Evolutionary conservation across 1,284 basidiomycete species (phyloP), one percentile per base, ranked within the genome.

Genomic region (Peniophora sp.): DNA sequence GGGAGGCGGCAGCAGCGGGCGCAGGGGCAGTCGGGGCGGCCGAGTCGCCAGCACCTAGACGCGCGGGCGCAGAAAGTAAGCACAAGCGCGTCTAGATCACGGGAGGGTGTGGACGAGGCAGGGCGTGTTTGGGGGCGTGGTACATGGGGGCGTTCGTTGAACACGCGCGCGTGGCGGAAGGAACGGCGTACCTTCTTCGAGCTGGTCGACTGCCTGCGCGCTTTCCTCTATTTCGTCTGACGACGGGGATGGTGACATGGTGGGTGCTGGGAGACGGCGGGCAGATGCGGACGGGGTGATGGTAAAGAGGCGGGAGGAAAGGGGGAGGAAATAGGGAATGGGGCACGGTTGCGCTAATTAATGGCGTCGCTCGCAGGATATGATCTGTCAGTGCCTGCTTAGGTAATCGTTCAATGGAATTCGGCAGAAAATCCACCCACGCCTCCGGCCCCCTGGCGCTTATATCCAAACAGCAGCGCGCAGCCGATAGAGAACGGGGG

Each of bases 281-380:
- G 27, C 27, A 32, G 27, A 12, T 12, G 27, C 5, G 27, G 27
- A 32, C 51, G 62, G 55, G 71, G 71, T 67, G 74, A 70, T 71
- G 71, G 73, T 72, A 72, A 75, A 74, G 73, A 75, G 77, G 76
- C 74, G 20, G 20, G 44, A 23, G n/a, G 44, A n/a, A 45, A 25
- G 24, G 44, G 44, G 19, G 72, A 66, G 62, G 59, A 25, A 41
- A 41, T 41, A 22, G n/a, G 59, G n/a, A 41, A 41, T 41, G 16
- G n/a, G 39, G n/a, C 39, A 32, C 27, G 12, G 27, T 32, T 32
- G 6, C n/a, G n/a, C 27, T 32, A 32, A 32, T 32, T 32, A 32
- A 32, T 32, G n/a, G 27, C 27, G 27, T 32, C 27, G 27, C 27
- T 32, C 27, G 27, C 27, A 32, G 27, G 27, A 32, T 32, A 32